Conservation (phyloP, 192 early-diverging fungal genomes). For the Linderina pennispora region DNA sequence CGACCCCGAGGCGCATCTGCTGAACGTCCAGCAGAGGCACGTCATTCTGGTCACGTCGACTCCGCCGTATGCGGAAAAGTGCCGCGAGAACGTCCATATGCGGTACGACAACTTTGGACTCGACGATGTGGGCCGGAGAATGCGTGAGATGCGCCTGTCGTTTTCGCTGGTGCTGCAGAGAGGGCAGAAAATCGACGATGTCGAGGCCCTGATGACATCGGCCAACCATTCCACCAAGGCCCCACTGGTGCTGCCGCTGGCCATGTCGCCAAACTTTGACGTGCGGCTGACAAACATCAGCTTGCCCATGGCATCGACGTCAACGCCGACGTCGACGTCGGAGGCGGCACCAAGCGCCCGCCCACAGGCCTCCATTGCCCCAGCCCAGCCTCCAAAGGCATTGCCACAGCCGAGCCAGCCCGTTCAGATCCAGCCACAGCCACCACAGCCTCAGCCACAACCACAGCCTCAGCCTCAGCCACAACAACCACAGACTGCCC, state of each 20-base stretch:
- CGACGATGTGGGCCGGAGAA: conserved; percentile 33
- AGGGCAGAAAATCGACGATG: conserved; percentile 28
- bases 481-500: background rate
- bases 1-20: conserved; percentile 36
- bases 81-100: conserved; percentile 39
- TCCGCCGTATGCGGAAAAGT: conserved; percentile 35
- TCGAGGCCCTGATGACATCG: conserved; percentile 26
- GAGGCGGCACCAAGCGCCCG: conserved; percentile 10
- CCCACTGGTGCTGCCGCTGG: conserved; percentile 24
- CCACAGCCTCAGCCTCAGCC: conserved; percentile 2
- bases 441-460: conserved; percentile 2
- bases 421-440: conserved; percentile 28
- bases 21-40: conserved; percentile 42
- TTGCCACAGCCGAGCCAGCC: conserved; percentile 5
- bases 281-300: conserved; percentile 34
- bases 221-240: conserved; percentile 30
- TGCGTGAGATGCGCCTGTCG: conserved; percentile 44
- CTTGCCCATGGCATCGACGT: conserved; percentile 20
- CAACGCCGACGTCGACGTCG: too few relatives aligned
- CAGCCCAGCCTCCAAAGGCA: background rate
- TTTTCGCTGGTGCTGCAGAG: conserved; percentile 44
- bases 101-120: conserved; percentile 37
- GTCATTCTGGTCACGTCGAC: conserved; percentile 38
- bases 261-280: conserved; percentile 39
- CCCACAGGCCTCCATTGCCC: conserved; percentile 7